These are phyloP conservation scores for Actinomortierella wolfii DNA, from an alignment of 371 early-diverging fungal species.

Conservation along the genomic window DNA sequence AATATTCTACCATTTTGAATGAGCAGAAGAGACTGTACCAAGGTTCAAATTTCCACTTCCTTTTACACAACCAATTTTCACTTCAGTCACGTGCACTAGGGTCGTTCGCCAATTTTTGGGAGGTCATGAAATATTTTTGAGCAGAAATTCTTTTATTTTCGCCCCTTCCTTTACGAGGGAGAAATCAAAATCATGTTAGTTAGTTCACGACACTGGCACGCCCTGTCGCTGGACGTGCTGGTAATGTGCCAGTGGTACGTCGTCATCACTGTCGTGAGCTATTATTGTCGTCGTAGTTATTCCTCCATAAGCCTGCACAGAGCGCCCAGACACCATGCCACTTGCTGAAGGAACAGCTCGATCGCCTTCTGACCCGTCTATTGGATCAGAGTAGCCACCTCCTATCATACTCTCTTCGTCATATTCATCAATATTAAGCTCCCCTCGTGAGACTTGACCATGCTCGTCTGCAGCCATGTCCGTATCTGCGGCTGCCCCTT, in stretches of 20 bases:
- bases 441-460: too few relatives aligned
- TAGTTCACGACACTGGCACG: constrained; percentile 12
- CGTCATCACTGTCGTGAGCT: neutral
- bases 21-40: constrained; percentile 1
- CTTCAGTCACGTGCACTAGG: too few relatives aligned
- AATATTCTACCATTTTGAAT: constrained; percentile 9
- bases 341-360: neutral
- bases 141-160: too few relatives aligned
- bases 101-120: too few relatives aligned
- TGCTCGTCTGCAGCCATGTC: neutral
- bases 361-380: constrained; percentile 19
- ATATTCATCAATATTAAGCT: constrained; percentile 7
- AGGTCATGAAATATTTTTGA: too few relatives aligned
- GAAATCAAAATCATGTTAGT: too few relatives aligned
- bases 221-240: constrained; percentile 31
- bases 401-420: constrained; percentile 38
- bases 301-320: neutral
- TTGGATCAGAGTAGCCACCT: constrained; percentile 7
- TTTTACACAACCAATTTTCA: too few relatives aligned
- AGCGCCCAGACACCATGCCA: too few relatives aligned
- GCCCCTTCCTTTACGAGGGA: too few relatives aligned
- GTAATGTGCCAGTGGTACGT: constrained; percentile 49
- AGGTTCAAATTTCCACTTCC: too few relatives aligned
- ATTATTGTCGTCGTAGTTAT: neutral
- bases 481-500: neutral